A percentile compares a stretch with the other conserved stretches of the same genome.
These are phyloP conservation scores for Cicer chorassanicum DNA, from an alignment of 306 rosid species.

Conservation along the genomic window DNA sequence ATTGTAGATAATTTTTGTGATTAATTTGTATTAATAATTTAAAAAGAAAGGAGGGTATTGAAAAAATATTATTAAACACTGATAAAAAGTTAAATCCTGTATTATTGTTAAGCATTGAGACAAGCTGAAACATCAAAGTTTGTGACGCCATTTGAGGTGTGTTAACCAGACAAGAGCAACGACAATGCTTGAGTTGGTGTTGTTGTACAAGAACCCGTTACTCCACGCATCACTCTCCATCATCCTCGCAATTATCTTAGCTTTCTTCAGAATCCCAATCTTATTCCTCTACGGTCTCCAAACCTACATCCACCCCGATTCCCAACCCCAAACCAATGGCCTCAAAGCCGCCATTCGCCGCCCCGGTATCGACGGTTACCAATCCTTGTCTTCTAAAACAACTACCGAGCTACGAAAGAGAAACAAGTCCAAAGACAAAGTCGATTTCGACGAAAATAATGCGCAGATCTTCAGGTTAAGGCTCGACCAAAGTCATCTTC, in stretches of 20 bases:
- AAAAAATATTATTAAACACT: too few species aligned
- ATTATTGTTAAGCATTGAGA: background rate
- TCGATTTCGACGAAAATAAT: constrained; percentile 78
- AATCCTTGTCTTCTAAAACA: constrained; percentile 50
- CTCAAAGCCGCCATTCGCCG: constrained; percentile 76
- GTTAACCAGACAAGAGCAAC: background rate
- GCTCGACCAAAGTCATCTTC: constrained; percentile 71
- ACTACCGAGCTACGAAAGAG: constrained; percentile 62
- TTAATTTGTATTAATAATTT: too few species aligned
- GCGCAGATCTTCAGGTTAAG: constrained; percentile 90
- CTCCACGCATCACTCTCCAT: constrained; percentile 67
- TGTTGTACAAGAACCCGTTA: constrained; percentile 63
- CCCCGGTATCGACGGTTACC: constrained; percentile 58
- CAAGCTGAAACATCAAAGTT: background rate
- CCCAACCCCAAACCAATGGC: constrained; percentile 53
- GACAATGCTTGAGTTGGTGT: constrained; percentile 55
- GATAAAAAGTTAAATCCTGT: too few species aligned
- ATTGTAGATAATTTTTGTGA: too few species aligned
- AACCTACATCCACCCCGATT: constrained; percentile 90
- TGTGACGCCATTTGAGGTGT: constrained; percentile 6
- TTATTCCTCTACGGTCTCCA: constrained; percentile 72
- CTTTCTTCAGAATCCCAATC: constrained; percentile 70
- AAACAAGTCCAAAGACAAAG: constrained; percentile 62
- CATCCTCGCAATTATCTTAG: constrained; percentile 52
- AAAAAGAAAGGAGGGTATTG: too few species aligned